phyloP scores from a whole-genome alignment of 2,329 filamentous ascomycete genomes.

The Hawksworthiomyces lignivorus region DNA sequence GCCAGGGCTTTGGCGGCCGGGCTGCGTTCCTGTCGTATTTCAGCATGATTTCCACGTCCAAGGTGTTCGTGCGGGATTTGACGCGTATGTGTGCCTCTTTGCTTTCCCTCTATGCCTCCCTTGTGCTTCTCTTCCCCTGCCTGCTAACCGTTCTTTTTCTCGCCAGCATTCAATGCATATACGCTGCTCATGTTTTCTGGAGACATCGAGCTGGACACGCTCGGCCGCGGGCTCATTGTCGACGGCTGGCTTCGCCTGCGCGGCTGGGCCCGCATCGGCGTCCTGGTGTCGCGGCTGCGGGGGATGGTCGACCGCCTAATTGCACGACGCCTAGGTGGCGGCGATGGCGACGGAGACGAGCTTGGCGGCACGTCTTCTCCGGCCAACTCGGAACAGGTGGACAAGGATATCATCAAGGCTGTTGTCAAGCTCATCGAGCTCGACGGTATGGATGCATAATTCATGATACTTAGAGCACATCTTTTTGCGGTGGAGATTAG shows the following conservation, averaged over 20 bases:
- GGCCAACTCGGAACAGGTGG: slow-evolving; percentile 37
- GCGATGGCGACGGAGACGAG: not conserved
- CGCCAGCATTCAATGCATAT: slow-evolving; percentile 75
- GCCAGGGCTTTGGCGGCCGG: slow-evolving; percentile 66
- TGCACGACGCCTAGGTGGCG: slow-evolving; percentile 62
- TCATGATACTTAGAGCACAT: no score
- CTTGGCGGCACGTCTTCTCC: not conserved
- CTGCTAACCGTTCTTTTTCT: not conserved
- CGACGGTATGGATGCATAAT: slow-evolving; percentile 69
- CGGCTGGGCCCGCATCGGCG: slow-evolving; percentile 92
- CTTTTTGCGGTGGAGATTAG: no score
- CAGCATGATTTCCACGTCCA: slow-evolving; percentile 82
- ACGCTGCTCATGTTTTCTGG: slow-evolving; percentile 84
- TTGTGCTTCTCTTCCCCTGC: slow-evolving; percentile 26
- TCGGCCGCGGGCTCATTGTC: slow-evolving; percentile 78
- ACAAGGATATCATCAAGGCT: slow-evolving; percentile 63
- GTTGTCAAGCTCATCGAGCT: slow-evolving; percentile 79
- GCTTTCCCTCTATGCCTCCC: slow-evolving; percentile 78
- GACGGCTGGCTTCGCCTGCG: slow-evolving; percentile 83
- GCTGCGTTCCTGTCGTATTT: slow-evolving; percentile 84
- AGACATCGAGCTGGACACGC: slow-evolving; percentile 76
- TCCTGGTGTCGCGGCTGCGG: slow-evolving; percentile 74
- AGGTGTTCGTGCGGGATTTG: slow-evolving; percentile 84
- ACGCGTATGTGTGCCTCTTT: slow-evolving; percentile 75
- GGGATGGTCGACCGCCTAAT: slow-evolving; percentile 82